Base-by-base conservation (phyloP, 2,329 filamentous ascomycete species). In the Calonectria pauciramosa region DNA sequence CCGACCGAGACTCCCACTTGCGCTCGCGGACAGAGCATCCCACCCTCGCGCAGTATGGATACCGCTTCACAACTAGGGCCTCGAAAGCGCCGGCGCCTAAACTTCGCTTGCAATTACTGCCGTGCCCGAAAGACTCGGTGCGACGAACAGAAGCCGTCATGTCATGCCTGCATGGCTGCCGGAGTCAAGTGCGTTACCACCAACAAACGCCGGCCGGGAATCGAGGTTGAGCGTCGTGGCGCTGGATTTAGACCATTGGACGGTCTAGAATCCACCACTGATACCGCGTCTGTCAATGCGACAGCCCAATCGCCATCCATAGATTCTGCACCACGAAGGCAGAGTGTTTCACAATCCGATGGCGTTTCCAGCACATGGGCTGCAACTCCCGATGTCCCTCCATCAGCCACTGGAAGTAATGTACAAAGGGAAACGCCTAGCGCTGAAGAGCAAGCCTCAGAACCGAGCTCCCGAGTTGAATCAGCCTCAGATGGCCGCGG, bases 81-180 rank as follows among this genome's bases (percentile, higher is more conserved):
- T 9, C 59, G 34, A 1, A 71, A 71, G 49, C 69, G 69, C 0
- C 26, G 60, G 26, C 69, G 69, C 9, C 8, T 71, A 14, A 71
- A 71, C 26, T 71, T 71, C 36, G 69, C 69, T 18, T 71, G 69
- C 60, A 71, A 71, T 36, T 71, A 66, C n/a, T 71, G 69, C 28
- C 59, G 69, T 4, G 41, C 13, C 3, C 47, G 69, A 16, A 71
- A 71, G 60, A 71, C 69, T 18, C 59, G 60, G 2, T 71, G 69
- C 26, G 69, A 71, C 16, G 69, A 71, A 34, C 69, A 66, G 60
- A 32, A 52, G 69, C 69, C 69, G 3, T 71, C 69, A 1, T 71
- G 69, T 20, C 13, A 52, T 8, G 44, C 69, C 2, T 71, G 69
- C 30, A 23, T 36, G 2, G 18, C 36, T 6, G 69, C 69, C 11